Evolutionary conservation across 2,329 filamentous ascomycete species (phyloP), one percentile per base, ranked within the genome.

Genomic region (Verticillium longisporum): DNA sequence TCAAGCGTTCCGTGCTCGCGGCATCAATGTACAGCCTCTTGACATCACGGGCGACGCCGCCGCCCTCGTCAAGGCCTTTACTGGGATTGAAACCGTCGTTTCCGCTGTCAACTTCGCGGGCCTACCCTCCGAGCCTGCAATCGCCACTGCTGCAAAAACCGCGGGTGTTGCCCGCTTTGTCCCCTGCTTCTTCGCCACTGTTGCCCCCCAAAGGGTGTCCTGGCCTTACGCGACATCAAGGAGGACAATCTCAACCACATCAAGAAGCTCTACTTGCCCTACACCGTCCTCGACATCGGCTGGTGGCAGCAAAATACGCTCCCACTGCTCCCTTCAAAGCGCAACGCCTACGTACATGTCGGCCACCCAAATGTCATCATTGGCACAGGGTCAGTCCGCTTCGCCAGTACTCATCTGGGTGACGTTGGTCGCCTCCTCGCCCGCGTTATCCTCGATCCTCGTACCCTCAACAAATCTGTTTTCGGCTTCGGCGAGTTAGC

Each of bases 231-330:
- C 36, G 70, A 71, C 11, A 26, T 56, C 57, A 85, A 85, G 72
- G 80, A 84, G 63, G 70, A 73, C 1, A 72, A 84, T 15, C 75
- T 80, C 66, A 75, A 81, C 61, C 75, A 80, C 60, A 74, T 84
- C 65, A 77, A 78, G 66, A 70, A 74, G 60, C 66, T 80, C 2
- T 68, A 73, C 34, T 74, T 86, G 1, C 80, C 80, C 0, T 86
- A 80, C 70, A 86, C 83, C 11, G 72, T 83, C 66, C 81, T 86
- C 65, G 77, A 86, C 64, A 77, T 84, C 6, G 83, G 83, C 15
- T 83, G 74, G 73, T 86, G 83, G 83, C 81, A 82, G 67, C 80
- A 84, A 66, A 64, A 80, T 33, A 70, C 73, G 18, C 34, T 68
- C 1, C 71, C 70, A 0, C 10, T 55, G n/a, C 50, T 74, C 1